phyloP scores from a whole-genome alignment of 2,329 filamentous ascomycete species.

The Aspergillus ibericus region DNA sequence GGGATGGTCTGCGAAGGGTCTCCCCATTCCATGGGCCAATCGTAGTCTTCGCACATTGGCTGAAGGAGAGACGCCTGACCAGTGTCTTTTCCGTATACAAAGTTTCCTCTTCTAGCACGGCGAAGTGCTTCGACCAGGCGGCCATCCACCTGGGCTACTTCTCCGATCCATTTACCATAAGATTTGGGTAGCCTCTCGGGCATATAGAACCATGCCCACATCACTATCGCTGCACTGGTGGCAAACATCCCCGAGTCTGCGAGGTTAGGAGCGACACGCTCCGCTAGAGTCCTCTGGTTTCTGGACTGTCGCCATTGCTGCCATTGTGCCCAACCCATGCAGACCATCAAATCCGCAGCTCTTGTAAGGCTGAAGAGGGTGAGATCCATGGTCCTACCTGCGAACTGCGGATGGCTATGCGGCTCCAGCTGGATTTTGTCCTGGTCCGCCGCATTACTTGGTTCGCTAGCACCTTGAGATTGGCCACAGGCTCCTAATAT shows the following conservation, averaged over 20 bases:
- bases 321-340: constrained; percentile 62
- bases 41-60: constrained; percentile 70
- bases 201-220: constrained; percentile 86
- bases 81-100: constrained; percentile 72
- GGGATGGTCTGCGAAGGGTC: constrained; percentile 69
- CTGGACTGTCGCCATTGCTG: constrained; percentile 33
- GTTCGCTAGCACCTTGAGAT: constrained; percentile 5
- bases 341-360: constrained; percentile 69
- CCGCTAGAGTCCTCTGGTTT: constrained; percentile 36
- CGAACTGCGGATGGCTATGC: constrained; percentile 42
- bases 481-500: constrained; percentile 14
- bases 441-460: constrained; percentile 6
- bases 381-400: constrained; percentile 76
- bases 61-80: constrained; percentile 67
- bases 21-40: constrained; percentile 68
- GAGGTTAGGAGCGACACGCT: constrained; percentile 44
- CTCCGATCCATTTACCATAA: constrained; percentile 80
- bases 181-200: constrained; percentile 68
- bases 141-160: constrained; percentile 71
- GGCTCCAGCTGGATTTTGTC: constrained; percentile 10
- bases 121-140: constrained; percentile 74
- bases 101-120: constrained; percentile 61
- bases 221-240: constrained; percentile 70
- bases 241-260: constrained; percentile 73
- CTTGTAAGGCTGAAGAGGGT: constrained; percentile 75